Conservation (phyloP, 257 asterid genomes). For the Cinchona pubescens region DNA sequence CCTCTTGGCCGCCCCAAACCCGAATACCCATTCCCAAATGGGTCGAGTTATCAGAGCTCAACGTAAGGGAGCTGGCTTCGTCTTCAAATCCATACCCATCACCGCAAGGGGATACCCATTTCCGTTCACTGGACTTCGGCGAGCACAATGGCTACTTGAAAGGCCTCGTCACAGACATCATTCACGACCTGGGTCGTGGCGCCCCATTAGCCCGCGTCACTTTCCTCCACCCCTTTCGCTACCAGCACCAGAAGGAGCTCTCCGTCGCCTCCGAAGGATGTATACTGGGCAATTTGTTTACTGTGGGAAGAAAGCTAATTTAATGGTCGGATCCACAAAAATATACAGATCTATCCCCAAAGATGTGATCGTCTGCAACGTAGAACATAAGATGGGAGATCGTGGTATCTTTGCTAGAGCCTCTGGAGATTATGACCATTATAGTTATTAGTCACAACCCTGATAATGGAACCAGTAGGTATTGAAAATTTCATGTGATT, state of each 20-base stretch:
- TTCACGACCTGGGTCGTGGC: conserved; percentile 83
- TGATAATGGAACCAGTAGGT: conserved; percentile 74
- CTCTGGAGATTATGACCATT: conserved; percentile 73
- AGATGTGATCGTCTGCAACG: conserved; percentile 79
- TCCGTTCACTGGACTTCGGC: conserved; percentile 74
- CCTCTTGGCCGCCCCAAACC: conserved; percentile 9
- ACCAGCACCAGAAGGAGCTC: conserved; percentile 76
- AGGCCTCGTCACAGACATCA: conserved; percentile 62
- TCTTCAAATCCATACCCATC: conserved; percentile 78
- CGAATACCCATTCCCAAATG: conserved; percentile 32
- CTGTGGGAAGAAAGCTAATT: conserved; percentile 68
- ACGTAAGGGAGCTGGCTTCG: conserved; percentile 81
- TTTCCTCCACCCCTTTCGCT: conserved; percentile 75
- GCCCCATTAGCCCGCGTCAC: conserved; percentile 70
- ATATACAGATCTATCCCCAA: conserved; percentile 75
- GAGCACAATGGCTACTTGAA: conserved; percentile 81
- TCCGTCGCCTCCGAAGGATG: conserved; percentile 78
- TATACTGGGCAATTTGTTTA: conserved; percentile 66
- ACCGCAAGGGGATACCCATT: conserved; percentile 77
- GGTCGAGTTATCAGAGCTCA: conserved; percentile 76
- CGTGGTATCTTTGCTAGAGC: conserved; percentile 71
- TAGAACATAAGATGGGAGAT: conserved; percentile 72
- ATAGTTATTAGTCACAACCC: conserved; percentile 77
- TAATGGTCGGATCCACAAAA: conserved; percentile 69
- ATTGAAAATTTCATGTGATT: neutral